Conservation (phyloP, 164 flowering plant genomes). For the Protea cynaroides region DNA sequence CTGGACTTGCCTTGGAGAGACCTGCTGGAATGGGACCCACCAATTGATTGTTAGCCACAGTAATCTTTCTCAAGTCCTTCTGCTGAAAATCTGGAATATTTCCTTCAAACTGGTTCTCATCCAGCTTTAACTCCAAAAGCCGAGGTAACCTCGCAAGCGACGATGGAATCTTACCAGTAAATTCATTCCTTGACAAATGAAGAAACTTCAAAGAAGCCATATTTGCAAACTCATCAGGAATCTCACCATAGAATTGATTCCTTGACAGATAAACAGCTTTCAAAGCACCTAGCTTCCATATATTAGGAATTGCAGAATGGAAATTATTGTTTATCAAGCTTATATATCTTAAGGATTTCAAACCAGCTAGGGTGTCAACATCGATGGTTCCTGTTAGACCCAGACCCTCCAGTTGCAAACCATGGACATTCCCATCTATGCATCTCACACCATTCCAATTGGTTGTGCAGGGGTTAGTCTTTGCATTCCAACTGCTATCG, state of each 20-base stretch:
- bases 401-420: constrained; percentile 55
- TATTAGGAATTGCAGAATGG: constrained; percentile 48
- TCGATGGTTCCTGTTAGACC: constrained; percentile 42
- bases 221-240: constrained; percentile 37
- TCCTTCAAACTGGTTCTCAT: constrained; percentile 51
- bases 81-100: constrained; percentile 49
- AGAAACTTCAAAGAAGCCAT: constrained; percentile 51
- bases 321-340: constrained; percentile 57
- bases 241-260: constrained; percentile 57
- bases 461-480: constrained; percentile 32
- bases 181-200: constrained; percentile 34
- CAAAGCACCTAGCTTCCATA: constrained; percentile 31
- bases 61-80: constrained; percentile 16
- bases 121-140: constrained; percentile 43
- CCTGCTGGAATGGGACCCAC: constrained; percentile 50
- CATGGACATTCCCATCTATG: constrained; percentile 26
- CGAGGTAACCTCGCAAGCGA: constrained; percentile 36
- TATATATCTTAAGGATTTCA: constrained; percentile 37
- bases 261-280: constrained; percentile 37
- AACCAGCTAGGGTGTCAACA: constrained; percentile 23
- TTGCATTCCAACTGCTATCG: constrained; percentile 27
- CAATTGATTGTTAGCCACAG: constrained; percentile 48
- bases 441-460: constrained; percentile 69
- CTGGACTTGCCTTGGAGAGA: constrained; percentile 26
- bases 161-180: constrained; percentile 47